Base-by-base conservation (phyloP, 108 stramenopile genomes). In the Fragilaria crotonensis region DNA sequence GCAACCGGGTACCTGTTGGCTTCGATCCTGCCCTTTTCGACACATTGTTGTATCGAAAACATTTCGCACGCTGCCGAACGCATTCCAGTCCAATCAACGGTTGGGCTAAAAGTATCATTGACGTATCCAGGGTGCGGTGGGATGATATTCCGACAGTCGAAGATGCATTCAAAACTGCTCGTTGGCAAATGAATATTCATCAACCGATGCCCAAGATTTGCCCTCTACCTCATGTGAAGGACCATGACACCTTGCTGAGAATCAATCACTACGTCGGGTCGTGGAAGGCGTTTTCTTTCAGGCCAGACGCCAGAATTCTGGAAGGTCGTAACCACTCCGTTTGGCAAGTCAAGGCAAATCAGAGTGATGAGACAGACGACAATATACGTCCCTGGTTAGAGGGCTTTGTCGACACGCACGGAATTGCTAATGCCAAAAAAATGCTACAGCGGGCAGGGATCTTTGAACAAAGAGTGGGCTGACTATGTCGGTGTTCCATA, bases 181-280 rank as follows among this genome's bases (percentile, higher is more conserved):
- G 52, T 4, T 61, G 64, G 18, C 48, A 25, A 19, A 45, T 57
- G 7, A 33, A 44, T 4, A 30, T 79, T 25, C 77, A 79, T 59
- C 52, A 66, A 5, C 77, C 77, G 19, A 72, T 78, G 26, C 45
- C 54, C 29, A 49, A 44, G 3, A 60, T 72, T 33, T 72, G 67
- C 36, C 18, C 62, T 9, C 47, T 54, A 19, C 71, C 71, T 9
- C 68, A 67, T 61, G 56, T 62, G 22, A 50, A 75, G 47, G 74
- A 80, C 27, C 60, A 58, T 52, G 30, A 32, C 5, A 48, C 48
- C 17, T 69, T 71, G 9, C 45, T 80, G 9, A 68, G 75, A 23
- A 68, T 75, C 52, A 72, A 80, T 63, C 78, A 80, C 32, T 80
- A 80, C 48, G 44, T 80, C 14, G 78, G 72, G 19, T 67, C 66